Evolutionary conservation across 768 basidiomycete genomes (phyloP).

Genomic region (Termitomyces sp.): DNA sequence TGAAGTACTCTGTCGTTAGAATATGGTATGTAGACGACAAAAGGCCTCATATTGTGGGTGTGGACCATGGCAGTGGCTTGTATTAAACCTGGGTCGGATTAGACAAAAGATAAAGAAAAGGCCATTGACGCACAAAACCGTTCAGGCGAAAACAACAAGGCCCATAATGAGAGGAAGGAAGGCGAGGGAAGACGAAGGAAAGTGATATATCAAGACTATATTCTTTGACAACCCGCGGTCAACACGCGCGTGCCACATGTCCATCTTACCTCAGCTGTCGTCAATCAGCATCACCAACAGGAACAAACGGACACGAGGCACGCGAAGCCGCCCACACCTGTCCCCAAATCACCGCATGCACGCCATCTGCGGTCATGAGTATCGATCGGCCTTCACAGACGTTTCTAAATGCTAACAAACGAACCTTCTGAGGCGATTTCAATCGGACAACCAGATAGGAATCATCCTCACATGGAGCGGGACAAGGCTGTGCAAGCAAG

Average conservation of each 20-base stretch:
- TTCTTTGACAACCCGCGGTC: slow-evolving; percentile 12
- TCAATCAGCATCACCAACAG: slow-evolving; percentile 14
- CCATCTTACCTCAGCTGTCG: slow-evolving; percentile 15
- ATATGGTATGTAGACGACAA: slow-evolving; percentile 1
- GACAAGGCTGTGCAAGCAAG: slow-evolving; percentile 10
- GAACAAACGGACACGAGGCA: slow-evolving; percentile 16
- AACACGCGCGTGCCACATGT: slow-evolving; percentile 21
- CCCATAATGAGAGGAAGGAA: slow-evolving; percentile 6
- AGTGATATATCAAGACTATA: slow-evolving; percentile 12
- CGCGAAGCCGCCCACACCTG: slow-evolving; percentile 1
- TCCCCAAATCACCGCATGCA: slow-evolving; percentile 3
- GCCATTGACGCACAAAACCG: slow-evolving; percentile 11
- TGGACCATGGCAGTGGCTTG: slow-evolving; percentile 5
- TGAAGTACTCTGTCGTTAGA: slow-evolving; percentile 5
- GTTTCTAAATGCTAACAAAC: background rate
- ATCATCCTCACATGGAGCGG: background rate
- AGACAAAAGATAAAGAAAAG: slow-evolving; percentile 8
- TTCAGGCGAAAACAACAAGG: slow-evolving; percentile 12
- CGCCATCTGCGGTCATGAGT: background rate
- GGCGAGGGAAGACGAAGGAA: slow-evolving; percentile 6
- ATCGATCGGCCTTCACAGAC: background rate
- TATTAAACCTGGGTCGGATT: slow-evolving; percentile 11
- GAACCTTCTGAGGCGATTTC: background rate
- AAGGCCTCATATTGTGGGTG: slow-evolving; percentile 9
- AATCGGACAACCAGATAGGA: background rate